Evolutionary conservation across 2,329 filamentous ascomycete species (phyloP), one percentile per base, ranked within the genome.

Genomic region (Drechslerella coelobrocha): DNA sequence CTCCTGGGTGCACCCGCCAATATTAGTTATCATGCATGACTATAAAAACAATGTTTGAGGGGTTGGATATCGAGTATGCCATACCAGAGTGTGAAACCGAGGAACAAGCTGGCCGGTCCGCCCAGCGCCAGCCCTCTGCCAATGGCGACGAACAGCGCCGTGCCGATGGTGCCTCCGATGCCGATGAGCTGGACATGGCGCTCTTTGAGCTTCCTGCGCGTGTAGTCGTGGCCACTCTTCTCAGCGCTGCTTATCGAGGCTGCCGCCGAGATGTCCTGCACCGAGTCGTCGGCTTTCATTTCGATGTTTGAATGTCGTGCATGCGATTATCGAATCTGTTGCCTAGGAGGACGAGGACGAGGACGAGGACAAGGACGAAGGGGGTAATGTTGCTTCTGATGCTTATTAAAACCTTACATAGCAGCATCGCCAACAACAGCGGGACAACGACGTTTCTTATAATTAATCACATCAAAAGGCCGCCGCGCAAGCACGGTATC

Each of bases 151-250:
- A 82, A 86, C 2, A 87, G 78, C 14, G 83, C 84, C 1, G 85
- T 88, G 17, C 86, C 86, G 72, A 88, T 87, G 5, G 85, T 87
- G 0, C 85, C 86, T 39, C 86, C 86, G 63, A 88, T 88, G 29
- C 83, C 85, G 63, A 86, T 85, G 34, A 86, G 80, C 77, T 86
- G 84, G 74, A 86, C 84, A 74, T 85, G 82, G 56, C 83, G 80
- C 75, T 84, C 84, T 73, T 81, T 80, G 47, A 85, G 80, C 50
- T 81, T 80, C 48, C 83, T 82, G 50, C 84, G 81, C 4, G 68
- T 72, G 8, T 45, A 52, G 43, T 72, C 68, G 48, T 61, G 50
- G 24, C 50, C 14, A 41, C 31, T 26, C 48, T 50, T 53, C 21
- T 23, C 48, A n/a, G 3, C 81, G 78, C 54, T 31, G 41, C 65